Conservation (phyloP, 2,329 filamentous ascomycete genomes). For the Ophiobolus disseminans region DNA sequence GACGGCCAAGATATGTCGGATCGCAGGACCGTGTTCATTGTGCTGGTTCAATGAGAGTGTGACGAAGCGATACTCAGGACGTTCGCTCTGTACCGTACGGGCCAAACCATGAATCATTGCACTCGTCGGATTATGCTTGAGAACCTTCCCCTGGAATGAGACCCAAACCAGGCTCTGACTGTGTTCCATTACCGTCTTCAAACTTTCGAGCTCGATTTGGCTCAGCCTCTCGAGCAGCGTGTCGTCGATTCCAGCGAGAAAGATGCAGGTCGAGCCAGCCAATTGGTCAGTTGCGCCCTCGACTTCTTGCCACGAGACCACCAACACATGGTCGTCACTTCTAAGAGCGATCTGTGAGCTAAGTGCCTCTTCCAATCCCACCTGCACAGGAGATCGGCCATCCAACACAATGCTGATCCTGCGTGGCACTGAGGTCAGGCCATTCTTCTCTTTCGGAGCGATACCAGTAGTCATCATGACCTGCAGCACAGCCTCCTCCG, state of each 20-base stretch:
- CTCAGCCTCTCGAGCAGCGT: no score
- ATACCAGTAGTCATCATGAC: conserved; percentile 1
- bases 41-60: conserved; percentile 10
- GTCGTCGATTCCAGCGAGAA: no score
- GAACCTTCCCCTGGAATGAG: neutral
- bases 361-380: no score
- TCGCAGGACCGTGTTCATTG: neutral
- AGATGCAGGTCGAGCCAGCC: no score
- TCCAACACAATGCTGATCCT: conserved; percentile 1
- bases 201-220: no score
- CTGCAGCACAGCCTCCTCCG: conserved; percentile 17
- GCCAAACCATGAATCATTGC: conserved; percentile 16
- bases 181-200: conserved; percentile 5
- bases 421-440: neutral
- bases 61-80: conserved; percentile 14
- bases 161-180: conserved; percentile 13
- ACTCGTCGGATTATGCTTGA: conserved; percentile 10
- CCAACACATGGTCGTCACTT: no score
- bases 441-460: no score
- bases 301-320: no score
- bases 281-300: no score
- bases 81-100: conserved; percentile 18
- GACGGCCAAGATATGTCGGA: conserved; percentile 6
- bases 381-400: no score
- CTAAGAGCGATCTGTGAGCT: no score